These are phyloP conservation scores for Uronychia binucleata DNA, from an alignment of 73 alveolate genomes.

Conservation along the genomic window DNA sequence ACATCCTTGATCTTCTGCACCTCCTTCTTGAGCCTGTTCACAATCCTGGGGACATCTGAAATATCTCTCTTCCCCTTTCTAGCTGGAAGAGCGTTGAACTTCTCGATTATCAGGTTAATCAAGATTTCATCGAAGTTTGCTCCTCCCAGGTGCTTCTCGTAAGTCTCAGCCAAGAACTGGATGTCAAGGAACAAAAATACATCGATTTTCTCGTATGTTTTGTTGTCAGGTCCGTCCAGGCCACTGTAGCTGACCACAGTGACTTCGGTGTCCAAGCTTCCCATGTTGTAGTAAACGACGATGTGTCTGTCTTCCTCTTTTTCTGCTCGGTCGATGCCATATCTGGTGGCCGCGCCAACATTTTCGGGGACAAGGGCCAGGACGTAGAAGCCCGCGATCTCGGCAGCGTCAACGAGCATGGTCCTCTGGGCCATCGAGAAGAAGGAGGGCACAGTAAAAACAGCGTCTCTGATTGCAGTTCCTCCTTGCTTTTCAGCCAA, in stretches of 20 bases:
- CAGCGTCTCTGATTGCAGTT: conserved; percentile 70
- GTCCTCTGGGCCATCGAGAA: conserved; percentile 67
- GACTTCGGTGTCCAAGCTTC: conserved; percentile 82
- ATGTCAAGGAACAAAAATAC: conserved; percentile 4
- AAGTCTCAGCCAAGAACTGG: conserved; percentile 29
- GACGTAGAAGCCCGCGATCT: conserved; percentile 76
- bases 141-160: conserved; percentile 33
- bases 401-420: conserved; percentile 27
- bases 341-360: conserved; percentile 89
- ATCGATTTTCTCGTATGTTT: not conserved
- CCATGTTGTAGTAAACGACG: conserved; percentile 83
- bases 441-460: conserved; percentile 85
- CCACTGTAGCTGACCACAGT: conserved; percentile 67
- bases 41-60: conserved; percentile 51
- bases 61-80: conserved; percentile 48
- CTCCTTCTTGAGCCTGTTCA: conserved; percentile 67
- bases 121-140: conserved; percentile 24
- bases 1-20: conserved; percentile 80
- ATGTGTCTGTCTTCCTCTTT: conserved; percentile 32
- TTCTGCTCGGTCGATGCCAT: conserved; percentile 77
- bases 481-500: conserved; percentile 74
- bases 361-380: conserved; percentile 88
- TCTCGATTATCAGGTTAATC: conserved; percentile 30
- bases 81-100: conserved; percentile 34
- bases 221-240: conserved; percentile 4